Base-by-base conservation (phyloP, 805 yeast genomes). In the Ogataea siamensis region DNA sequence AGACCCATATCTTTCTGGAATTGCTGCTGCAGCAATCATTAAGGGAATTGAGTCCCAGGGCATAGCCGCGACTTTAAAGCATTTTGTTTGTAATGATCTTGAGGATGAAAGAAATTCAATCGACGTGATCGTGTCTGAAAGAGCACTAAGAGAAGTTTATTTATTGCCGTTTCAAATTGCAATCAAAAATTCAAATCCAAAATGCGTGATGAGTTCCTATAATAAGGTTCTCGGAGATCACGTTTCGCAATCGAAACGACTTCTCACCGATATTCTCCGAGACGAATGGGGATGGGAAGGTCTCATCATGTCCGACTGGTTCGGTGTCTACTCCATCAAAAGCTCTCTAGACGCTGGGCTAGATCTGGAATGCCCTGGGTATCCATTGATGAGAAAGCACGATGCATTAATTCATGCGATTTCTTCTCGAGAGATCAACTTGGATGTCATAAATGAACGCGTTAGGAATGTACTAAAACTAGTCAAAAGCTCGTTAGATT, bases 351-450 rank as follows among this genome's bases (percentile, higher is more conserved):
- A 70, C 29, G 74, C 76, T 24, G 85, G 85, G 7, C 58, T 80
- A 37, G 81, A 78, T 54, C 61, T 80, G 48, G 85, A 80, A 56
- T 78, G 78, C 81, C 87, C 87, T 1, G 86, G 86, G 24, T 75
- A 78, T 13, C 62, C 78, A 5, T 54, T 70, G 28, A 70, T 65
- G 53, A 63, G 80, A 61, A 60, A 70, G 46, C 58, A 58, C 2
- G 58, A 57, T 19, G 57, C 66, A 9, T 57, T 75, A 12, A 43
- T 62, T 6, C 76, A 71, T 49, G 68, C 70, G 29, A 63, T 77
- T n/a, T 47, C 45, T 37, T 55, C 66, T 35, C 65, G 66, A 46
- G 76, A 72, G 45, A 55, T 76, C 31, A 68, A 60, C 47, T 40
- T 44, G 9, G 65, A 65, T 32, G 63, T 55, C 3, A 60, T 78